phyloP scores from a whole-genome alignment of 2,329 filamentous ascomycete species.

The Westerdykella aurantiaca region DNA sequence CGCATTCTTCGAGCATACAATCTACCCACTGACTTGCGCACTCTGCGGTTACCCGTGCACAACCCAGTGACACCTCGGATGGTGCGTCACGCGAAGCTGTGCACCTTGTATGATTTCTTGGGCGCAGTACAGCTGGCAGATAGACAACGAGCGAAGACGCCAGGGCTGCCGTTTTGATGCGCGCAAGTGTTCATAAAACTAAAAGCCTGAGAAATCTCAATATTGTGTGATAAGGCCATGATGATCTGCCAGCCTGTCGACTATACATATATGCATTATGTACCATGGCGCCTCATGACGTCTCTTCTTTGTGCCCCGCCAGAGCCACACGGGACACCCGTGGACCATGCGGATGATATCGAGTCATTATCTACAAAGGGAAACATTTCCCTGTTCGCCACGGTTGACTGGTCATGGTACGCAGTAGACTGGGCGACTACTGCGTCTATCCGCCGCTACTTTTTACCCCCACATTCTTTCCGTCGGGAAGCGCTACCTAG shows the following conservation, averaged over 20 bases:
- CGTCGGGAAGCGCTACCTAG: too few species aligned
- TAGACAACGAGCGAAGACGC: constrained; percentile 12
- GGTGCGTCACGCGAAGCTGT: constrained; percentile 18
- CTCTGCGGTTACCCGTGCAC: constrained; percentile 10
- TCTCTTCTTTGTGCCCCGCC: not conserved
- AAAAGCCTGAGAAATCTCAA: too few species aligned
- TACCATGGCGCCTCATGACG: not conserved
- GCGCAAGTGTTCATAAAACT: not conserved
- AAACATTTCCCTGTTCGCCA: too few species aligned
- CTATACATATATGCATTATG: not conserved
- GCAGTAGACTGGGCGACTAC: too few species aligned
- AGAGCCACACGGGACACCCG: not conserved
- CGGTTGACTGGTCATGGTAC: too few species aligned
- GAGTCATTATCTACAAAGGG: too few species aligned
- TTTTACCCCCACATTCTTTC: too few species aligned
- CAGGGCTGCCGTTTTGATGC: constrained; percentile 6
- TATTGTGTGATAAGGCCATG: too few species aligned
- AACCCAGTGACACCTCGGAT: constrained; percentile 10
- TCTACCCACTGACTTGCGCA: constrained; percentile 17
- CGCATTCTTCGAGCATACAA: constrained; percentile 25
- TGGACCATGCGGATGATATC: too few species aligned
- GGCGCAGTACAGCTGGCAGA: constrained; percentile 19
- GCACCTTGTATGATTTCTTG: constrained; percentile 21
- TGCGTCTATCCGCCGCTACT: too few species aligned
- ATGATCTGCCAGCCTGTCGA: too few species aligned